Evolutionary conservation across 1,284 basidiomycete species (phyloP), one percentile per base, ranked within the genome.

Genomic region (Phaffia rhodozyma): DNA sequence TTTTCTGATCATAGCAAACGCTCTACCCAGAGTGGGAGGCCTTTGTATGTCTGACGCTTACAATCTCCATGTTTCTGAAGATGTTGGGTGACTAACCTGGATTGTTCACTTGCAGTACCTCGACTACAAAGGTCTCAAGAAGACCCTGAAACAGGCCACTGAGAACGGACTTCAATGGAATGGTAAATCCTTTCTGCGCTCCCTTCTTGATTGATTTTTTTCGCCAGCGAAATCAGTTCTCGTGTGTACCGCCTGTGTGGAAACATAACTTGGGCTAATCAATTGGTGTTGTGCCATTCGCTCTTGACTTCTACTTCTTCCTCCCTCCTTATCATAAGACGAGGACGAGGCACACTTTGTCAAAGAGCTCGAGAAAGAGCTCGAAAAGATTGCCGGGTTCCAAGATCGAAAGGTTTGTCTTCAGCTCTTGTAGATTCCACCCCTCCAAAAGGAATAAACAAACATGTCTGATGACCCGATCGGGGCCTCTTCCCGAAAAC

Each of bases 371-470:
- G 86, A 90, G 72, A 80, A 80, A 67, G 92, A 98, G 77, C 81
- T 98, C 55, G 89, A 94, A 73, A 98, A 98, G 79, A 87, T 97
- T 63, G 89, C 97, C 72, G 86, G 86, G 71, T 98, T 98, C 75
- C 96, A 98, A 74, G 89, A 86, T 72, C 78, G 81, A 55, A 98
- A 97, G 83, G 90, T 86, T 58, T 66, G 79, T 71, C 56, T 25
- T 5, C 18, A 64, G 6, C 21, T 3, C 23, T 34, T 34, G 32
- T n/a, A 43, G n/a, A 57, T 25, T 21, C 11, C 13, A 27, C 65
- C 34, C 18, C 4, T 23, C 62, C 30, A 58, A 50, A 13, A 34
- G 48, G 27, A 29, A 57, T 32, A 56, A 52, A 54, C 18, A 62
- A 55, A 32, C 53, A 61, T 49, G 58, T 3, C 38, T 61, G 18